Conservation (phyloP, 768 basidiomycete genomes). For the Chalciporus chontae region DNA sequence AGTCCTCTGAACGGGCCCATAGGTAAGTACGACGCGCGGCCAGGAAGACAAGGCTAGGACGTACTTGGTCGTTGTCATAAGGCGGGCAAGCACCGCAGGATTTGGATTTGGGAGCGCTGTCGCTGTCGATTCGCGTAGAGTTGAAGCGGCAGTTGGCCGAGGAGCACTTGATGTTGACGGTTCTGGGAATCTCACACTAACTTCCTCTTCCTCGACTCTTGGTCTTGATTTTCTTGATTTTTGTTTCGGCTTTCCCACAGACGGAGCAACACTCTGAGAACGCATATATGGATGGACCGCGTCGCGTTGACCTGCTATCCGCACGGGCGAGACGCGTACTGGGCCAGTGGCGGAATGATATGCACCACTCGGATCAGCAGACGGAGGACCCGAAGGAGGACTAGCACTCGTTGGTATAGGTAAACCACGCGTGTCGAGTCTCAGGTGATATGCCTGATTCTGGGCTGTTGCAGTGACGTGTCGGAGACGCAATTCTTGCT, state of each 20-base stretch:
- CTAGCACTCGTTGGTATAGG: conserved; percentile 27
- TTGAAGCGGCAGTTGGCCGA: conserved; percentile 10
- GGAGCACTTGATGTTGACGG: conserved; percentile 11
- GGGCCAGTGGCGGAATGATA: conserved; percentile 22
- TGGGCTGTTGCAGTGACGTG: conserved; percentile 19
- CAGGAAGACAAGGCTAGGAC: conserved; percentile 1
- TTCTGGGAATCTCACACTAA: conserved; percentile 29
- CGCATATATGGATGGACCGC: conserved; percentile 29
- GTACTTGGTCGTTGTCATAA: conserved; percentile 19
- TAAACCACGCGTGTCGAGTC: conserved; percentile 32
- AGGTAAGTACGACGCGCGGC: conserved; percentile 8
- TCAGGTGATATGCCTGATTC: conserved; percentile 29
- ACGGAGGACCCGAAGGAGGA: conserved; percentile 30
- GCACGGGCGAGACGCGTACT: conserved; percentile 25
- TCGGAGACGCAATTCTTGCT: conserved; percentile 22
- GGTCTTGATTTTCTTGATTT: conserved; percentile 2
- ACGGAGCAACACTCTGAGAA: conserved; percentile 24
- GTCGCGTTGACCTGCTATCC: conserved; percentile 15
- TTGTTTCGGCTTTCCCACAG: conserved; percentile 18
- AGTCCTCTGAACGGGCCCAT: conserved; percentile 16
- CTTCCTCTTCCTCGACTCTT: conserved; percentile 27
- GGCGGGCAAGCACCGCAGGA: not conserved
- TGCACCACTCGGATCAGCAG: conserved; percentile 20
- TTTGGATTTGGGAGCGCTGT: not conserved
- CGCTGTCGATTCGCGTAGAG: not conserved